phyloP scores from a whole-genome alignment of 768 basidiomycete species.

The Atractiella rhizophila region DNA sequence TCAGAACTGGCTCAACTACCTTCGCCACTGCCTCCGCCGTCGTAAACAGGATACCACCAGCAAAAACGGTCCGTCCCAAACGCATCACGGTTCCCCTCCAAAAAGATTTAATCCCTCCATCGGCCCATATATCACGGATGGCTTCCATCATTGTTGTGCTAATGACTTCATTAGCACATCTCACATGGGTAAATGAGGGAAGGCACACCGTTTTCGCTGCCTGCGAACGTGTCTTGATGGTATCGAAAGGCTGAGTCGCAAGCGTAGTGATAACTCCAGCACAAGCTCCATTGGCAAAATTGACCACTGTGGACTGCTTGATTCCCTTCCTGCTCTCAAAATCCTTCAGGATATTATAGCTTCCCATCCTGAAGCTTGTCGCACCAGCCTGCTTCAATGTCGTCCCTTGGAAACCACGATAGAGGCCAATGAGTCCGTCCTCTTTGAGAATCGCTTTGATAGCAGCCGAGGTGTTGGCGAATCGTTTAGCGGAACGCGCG shows the following conservation, averaged over 20 bases:
- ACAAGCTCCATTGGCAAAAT: conserved; percentile 3
- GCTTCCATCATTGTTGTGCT: conserved; percentile 4
- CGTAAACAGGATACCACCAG: conserved; percentile 5
- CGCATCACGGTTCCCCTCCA: conserved; percentile 5
- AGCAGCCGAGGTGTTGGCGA: neutral
- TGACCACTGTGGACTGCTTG: conserved; percentile 3
- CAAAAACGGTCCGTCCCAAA: conserved; percentile 2
- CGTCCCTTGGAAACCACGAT: conserved; percentile 3
- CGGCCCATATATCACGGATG: neutral
- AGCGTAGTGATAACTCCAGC: conserved; percentile 3
- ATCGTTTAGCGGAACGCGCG: neutral
- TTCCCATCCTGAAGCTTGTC: conserved; percentile 3
- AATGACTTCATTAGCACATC: no score
- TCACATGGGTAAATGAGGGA: no score
- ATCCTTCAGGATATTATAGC: conserved; percentile 6
- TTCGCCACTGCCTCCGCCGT: conserved; percentile 3
- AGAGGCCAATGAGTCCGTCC: conserved; percentile 4
- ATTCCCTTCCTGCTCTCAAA: neutral
- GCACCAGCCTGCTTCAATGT: conserved; percentile 6
- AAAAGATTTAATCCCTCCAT: conserved; percentile 4
- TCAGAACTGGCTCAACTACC: conserved; percentile 4
- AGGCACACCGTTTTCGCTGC: neutral
- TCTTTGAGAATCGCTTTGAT: conserved; percentile 1
- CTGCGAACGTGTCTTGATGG: conserved; percentile 2
- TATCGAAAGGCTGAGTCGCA: conserved; percentile 4